These are phyloP conservation scores for Botrytis pseudocinerea DNA, from an alignment of 2,329 filamentous ascomycete genomes.

Conservation along the genomic window DNA sequence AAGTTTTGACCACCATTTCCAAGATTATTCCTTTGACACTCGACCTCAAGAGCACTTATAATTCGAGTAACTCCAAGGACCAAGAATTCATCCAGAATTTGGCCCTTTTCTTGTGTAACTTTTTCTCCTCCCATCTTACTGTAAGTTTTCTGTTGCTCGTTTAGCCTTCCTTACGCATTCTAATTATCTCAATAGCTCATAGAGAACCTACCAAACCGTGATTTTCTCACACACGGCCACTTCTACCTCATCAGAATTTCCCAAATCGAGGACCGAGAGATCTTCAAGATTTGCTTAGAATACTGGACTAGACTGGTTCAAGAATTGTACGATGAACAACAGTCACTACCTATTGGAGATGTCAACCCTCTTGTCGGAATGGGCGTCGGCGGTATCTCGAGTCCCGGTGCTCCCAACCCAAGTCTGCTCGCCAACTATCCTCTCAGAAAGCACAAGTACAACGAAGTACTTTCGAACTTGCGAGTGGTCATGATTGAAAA, in stretches of 20 bases:
- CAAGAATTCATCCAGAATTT: slow-evolving; percentile 98
- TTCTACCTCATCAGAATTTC: slow-evolving; percentile 98
- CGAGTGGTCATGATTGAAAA: slow-evolving; percentile 99
- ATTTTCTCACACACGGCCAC: slow-evolving; percentile 93
- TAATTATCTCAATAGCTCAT: slow-evolving; percentile 62
- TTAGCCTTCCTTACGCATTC: slow-evolving; percentile 16
- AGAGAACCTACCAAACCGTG: slow-evolving; percentile 91
- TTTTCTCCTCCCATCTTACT: slow-evolving; percentile 89
- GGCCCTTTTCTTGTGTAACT: slow-evolving; percentile 93
- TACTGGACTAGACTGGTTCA: slow-evolving; percentile 99
- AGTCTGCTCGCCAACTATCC: slow-evolving; percentile 85
- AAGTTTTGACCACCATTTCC: slow-evolving; percentile 88
- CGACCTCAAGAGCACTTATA: slow-evolving; percentile 89
- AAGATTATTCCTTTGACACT: slow-evolving; percentile 89
- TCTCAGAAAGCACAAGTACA: slow-evolving; percentile 96
- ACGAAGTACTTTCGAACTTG: slow-evolving; percentile 88
- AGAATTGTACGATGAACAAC: slow-evolving; percentile 98
- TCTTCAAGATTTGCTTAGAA: slow-evolving; percentile 98
- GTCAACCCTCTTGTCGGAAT: slow-evolving; percentile 86
- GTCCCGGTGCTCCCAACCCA: slow-evolving; percentile 83
- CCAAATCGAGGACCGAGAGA: slow-evolving; percentile 97
- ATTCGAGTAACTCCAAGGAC: slow-evolving; percentile 85
- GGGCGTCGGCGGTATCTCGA: slow-evolving; percentile 67
- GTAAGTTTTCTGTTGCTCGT: slow-evolving; percentile 48
- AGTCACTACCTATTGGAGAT: slow-evolving; percentile 89